Evolutionary conservation across 768 basidiomycete genomes (phyloP), one percentile per base, ranked within the genome.

Genomic region (Boletellus ananas): DNA sequence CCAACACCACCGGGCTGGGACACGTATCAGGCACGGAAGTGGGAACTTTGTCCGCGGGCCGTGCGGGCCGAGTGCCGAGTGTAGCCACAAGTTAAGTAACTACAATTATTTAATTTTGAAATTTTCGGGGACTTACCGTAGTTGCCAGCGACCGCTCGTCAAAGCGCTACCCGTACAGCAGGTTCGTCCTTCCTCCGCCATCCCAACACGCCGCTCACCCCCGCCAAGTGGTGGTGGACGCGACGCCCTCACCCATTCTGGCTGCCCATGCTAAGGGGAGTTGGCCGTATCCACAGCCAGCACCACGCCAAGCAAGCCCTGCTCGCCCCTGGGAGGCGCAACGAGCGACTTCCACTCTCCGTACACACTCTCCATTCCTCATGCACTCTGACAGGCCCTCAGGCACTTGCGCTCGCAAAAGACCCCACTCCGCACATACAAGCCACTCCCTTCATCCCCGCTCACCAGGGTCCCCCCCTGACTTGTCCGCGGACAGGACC

Each of bases 231-330:
- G 69, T 65, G 69, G 68, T 63, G 62, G 62, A 63, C 63, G 62
- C 59, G 68, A 60, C 61, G 56, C 60, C 61, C 67, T 58, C 63
- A 58, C 60, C 55, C 67, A 50, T 57, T 59, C 75, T 74, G 75
- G 74, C 77, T 80, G 82, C 82, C 80, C 80, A 87, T 87, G 85
- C 84, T 82, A 71, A 80, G 78, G 80, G 79, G 78, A 72, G 76
- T 72, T 63, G 68, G 74, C 62, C 72, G 76, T 70, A 70, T 74
- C 68, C 74, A 70, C 72, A 79, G 77, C 71, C 76, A 70, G 69
- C 74, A 74, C 68, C 74, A 74, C 70, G 66, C 79, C 67, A 72
- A 76, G 58, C 73, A 71, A 55, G 68, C 67, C 56, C 52, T 63
- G 47, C 54, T 62, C 58, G 55, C 56, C 41, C 51, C 60, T 49